These are phyloP conservation scores for Cyberlindnera xishuangbannaensis DNA, from an alignment of 805 yeast genomes.

Conservation along the genomic window DNA sequence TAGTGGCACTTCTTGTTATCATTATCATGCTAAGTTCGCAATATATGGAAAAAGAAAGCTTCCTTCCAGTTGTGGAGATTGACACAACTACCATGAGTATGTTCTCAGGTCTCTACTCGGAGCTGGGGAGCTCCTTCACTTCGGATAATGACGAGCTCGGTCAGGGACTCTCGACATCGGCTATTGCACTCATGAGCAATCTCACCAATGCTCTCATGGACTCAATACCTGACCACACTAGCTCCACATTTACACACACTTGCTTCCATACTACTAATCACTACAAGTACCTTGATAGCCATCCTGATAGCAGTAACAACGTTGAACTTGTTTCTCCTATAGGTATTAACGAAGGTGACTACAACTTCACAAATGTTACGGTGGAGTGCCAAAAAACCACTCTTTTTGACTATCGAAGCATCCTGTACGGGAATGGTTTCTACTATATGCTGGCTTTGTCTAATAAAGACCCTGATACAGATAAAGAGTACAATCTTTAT, in stretches of 20 bases:
- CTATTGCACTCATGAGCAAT: slow-evolving; percentile 10
- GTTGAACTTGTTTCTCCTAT: slow-evolving; percentile 1
- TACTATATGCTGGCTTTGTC: slow-evolving; percentile 27
- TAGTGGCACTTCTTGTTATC: slow-evolving; percentile 6
- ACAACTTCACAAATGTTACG: slow-evolving; percentile 8
- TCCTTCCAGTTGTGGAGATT: slow-evolving; percentile 26
- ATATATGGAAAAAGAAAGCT: slow-evolving; percentile 1
- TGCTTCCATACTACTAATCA: slow-evolving; percentile 10
- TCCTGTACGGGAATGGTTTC: slow-evolving; percentile 11
- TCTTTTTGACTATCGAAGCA: slow-evolving; percentile 12
- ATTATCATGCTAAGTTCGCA: slow-evolving; percentile 14
- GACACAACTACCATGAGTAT: slow-evolving; percentile 49
- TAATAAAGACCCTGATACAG: slow-evolving; percentile 42
- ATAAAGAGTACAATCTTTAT: slow-evolving; percentile 24
- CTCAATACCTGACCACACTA: slow-evolving; percentile 6
- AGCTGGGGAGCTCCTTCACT: slow-evolving; percentile 28
- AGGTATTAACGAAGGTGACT: slow-evolving; percentile 6
- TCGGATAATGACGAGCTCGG: slow-evolving; percentile 24
- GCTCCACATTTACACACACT: slow-evolving; percentile 6
- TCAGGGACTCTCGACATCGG: slow-evolving; percentile 11
- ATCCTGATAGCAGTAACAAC: not conserved
- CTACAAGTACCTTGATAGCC: slow-evolving; percentile 4
- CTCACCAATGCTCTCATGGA: slow-evolving; percentile 11
- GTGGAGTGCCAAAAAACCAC: slow-evolving; percentile 6
- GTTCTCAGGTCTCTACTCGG: slow-evolving; percentile 45